phyloP scores from a whole-genome alignment of 1,284 basidiomycete species.

The Phlebopus sp. region DNA sequence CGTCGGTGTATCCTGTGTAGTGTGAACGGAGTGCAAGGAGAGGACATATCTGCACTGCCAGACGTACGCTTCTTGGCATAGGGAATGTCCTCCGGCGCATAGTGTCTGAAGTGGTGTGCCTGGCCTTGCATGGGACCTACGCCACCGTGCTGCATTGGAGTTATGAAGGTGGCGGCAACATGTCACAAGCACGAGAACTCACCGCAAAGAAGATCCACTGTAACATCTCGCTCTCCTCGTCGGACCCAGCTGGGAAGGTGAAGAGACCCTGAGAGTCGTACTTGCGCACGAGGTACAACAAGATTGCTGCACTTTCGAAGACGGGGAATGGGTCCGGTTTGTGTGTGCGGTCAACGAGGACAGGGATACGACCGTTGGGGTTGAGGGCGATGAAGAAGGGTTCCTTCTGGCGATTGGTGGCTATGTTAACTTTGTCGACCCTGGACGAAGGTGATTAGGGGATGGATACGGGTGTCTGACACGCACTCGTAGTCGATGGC shows the following conservation, averaged over 20 bases:
- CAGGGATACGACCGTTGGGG: slow-evolving; percentile 64
- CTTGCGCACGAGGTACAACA: slow-evolving; percentile 55
- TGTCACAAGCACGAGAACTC: slow-evolving; percentile 10
- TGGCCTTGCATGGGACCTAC: slow-evolving; percentile 50
- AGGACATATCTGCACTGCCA: background rate
- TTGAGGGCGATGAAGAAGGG: slow-evolving; percentile 52
- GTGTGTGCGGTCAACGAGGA: slow-evolving; percentile 43
- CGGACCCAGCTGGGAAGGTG: slow-evolving; percentile 41
- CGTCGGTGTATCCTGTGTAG: slow-evolving; percentile 44
- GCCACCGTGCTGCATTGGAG: slow-evolving; percentile 32
- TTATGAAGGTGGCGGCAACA: background rate
- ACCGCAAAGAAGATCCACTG: slow-evolving; percentile 70
- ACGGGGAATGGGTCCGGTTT: slow-evolving; percentile 42
- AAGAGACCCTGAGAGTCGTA: slow-evolving; percentile 53
- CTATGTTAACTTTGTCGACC: slow-evolving; percentile 47
- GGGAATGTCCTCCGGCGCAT: slow-evolving; percentile 40
- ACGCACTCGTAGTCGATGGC: slow-evolving; percentile 57
- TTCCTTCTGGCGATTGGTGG: slow-evolving; percentile 49
- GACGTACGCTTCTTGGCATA: slow-evolving; percentile 36
- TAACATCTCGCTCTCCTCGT: slow-evolving; percentile 52
- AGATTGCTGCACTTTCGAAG: slow-evolving; percentile 59
- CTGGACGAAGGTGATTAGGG: slow-evolving; percentile 29
- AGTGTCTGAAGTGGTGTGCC: slow-evolving; percentile 36
- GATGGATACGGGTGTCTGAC: background rate
- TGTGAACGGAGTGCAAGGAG: background rate